Percentiles rank a stretch among this genome's conserved stretches.
These are phyloP conservation scores for Trichosporon sp. DNA, from an alignment of 1,284 basidiomycete genomes.

Conservation along the genomic window DNA sequence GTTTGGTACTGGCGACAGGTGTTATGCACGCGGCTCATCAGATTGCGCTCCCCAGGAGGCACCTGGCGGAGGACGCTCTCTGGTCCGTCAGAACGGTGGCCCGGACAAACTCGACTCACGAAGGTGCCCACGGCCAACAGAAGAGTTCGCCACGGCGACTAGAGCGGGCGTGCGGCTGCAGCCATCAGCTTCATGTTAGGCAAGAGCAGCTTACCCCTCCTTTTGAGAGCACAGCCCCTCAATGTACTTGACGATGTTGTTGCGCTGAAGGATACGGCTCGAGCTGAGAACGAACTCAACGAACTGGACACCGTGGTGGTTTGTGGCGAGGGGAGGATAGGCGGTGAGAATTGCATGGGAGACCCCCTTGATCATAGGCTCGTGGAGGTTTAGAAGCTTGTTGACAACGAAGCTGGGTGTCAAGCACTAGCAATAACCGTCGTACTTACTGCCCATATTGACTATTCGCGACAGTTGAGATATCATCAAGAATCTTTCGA, in stretches of 20 bases:
- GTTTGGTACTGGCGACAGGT: slow-evolving; percentile 42
- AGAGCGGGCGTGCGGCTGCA: slow-evolving; percentile 38
- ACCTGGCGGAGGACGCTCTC: slow-evolving; percentile 13
- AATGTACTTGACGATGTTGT: slow-evolving; percentile 35
- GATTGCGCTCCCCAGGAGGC: slow-evolving; percentile 28
- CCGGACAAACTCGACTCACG: slow-evolving; percentile 23
- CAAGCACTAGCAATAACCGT: too few relatives aligned
- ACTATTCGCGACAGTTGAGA: slow-evolving; percentile 41
- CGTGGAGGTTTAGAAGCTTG: slow-evolving; percentile 36
- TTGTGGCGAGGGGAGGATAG: slow-evolving; percentile 42
- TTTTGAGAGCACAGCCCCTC: slow-evolving; percentile 37
- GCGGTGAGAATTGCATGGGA: slow-evolving; percentile 36
- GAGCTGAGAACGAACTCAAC: slow-evolving; percentile 37
- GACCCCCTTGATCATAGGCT: slow-evolving; percentile 25
- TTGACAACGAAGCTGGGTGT: slow-evolving; percentile 38
- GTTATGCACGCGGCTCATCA: slow-evolving; percentile 29
- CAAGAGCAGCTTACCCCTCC: slow-evolving; percentile 27
- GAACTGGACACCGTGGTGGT: slow-evolving; percentile 45
- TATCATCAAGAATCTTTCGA: slow-evolving; percentile 33
- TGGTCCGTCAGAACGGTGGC: neutral
- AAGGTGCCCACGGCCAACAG: slow-evolving; percentile 43
- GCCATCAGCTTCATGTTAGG: slow-evolving; percentile 7
- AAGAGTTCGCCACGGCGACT: slow-evolving; percentile 41
- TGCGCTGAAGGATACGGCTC: slow-evolving; percentile 22
- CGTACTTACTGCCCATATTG: slow-evolving; percentile 43